Conservation (phyloP, 179 eudicot species). For the Beta corolliflora region DNA sequence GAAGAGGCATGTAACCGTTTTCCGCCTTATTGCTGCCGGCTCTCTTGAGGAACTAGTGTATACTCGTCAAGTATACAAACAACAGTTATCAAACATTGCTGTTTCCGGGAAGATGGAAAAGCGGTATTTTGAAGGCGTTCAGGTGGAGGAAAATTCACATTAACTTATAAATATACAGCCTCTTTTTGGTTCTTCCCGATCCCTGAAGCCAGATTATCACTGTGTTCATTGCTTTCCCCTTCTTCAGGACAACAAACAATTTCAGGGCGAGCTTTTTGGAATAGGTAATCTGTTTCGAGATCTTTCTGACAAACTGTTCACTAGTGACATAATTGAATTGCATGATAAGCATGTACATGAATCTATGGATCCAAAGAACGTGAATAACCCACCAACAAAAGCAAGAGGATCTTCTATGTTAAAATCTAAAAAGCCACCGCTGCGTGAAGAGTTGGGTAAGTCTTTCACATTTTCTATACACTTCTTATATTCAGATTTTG, state of each 20-base stretch:
- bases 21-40: conserved; percentile 95
- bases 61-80: conserved; percentile 91
- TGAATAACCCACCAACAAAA: conserved; percentile 41
- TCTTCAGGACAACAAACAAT: conserved; percentile 82
- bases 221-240: not conserved
- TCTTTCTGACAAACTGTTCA: conserved; percentile 88
- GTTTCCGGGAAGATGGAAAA: conserved; percentile 95
- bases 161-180: not conserved
- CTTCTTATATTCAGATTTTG: not conserved
- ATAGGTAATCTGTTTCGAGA: conserved; percentile 89
- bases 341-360: conserved; percentile 59
- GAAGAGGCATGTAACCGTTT: conserved; percentile 89
- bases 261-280: conserved; percentile 96
- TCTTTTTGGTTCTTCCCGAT: not conserved
- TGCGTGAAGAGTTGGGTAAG: conserved; percentile 72
- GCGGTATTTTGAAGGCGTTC: conserved; percentile 96
- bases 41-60: conserved; percentile 97
- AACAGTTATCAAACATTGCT: conserved; percentile 91
- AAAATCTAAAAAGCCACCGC: conserved; percentile 41
- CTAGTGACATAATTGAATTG: conserved; percentile 81
- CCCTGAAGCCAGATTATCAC: not conserved
- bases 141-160: conserved; percentile 49
- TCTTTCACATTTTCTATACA: not conserved
- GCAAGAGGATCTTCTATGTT: conserved; percentile 29
- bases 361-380: conserved; percentile 25